Conservation (phyloP, 2,329 filamentous ascomycete species). For the Diaporthe sp. region DNA sequence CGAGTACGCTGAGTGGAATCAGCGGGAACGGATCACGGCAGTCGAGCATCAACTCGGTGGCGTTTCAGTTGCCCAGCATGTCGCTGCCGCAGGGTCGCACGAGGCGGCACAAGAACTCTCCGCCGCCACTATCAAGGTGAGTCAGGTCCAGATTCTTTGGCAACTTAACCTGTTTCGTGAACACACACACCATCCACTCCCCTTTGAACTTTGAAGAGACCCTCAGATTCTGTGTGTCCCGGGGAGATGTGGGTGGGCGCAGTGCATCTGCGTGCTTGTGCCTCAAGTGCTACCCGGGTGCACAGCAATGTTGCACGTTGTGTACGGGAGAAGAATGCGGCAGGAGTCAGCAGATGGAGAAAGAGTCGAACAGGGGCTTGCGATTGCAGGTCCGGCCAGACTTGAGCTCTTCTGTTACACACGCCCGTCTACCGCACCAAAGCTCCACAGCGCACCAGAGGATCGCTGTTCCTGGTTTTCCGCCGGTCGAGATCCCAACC, state of each 20-base stretch:
- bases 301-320: background rate
- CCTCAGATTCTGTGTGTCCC: background rate
- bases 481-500: conserved; percentile 25
- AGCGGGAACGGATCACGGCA: conserved; percentile 38
- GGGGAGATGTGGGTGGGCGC: background rate
- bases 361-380: conserved; percentile 1
- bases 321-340: conserved; percentile 7
- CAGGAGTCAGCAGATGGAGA: conserved; percentile 13
- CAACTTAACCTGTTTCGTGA: conserved; percentile 6
- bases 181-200: background rate
- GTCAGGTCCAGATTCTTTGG: conserved; percentile 8
- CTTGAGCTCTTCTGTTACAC: conserved; percentile 1
- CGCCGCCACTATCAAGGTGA: conserved; percentile 36
- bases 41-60: conserved; percentile 13
- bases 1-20: conserved; percentile 36
- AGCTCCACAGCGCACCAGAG: conserved; percentile 22
- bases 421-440: conserved; percentile 1
- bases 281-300: background rate
- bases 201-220: background rate
- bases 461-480: conserved; percentile 22
- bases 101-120: conserved; percentile 37
- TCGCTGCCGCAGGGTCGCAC: conserved; percentile 30
- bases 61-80: conserved; percentile 30
- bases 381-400: conserved; percentile 18
- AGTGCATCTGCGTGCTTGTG: conserved; percentile 15